Evolutionary conservation across 2,329 filamentous ascomycete species (phyloP).

Genomic region (Aspergillaceae sp.): DNA sequence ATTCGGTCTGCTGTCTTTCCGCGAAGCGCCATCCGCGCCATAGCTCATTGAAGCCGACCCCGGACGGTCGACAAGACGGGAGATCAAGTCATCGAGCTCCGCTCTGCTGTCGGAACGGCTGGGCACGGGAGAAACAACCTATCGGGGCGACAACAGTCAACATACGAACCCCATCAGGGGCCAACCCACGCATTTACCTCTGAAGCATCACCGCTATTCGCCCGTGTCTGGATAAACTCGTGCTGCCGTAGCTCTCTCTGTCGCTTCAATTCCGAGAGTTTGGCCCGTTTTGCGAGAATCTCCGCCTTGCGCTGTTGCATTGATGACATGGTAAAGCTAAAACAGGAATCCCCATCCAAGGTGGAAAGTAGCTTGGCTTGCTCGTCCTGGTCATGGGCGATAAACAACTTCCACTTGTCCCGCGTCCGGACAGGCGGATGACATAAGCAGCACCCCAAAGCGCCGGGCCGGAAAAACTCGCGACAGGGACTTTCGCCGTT

Average conservation of each 20-base stretch:
- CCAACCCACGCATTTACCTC: slow-evolving; percentile 50
- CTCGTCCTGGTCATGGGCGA: neutral
- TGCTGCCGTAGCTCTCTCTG: slow-evolving; percentile 77
- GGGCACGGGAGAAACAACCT: slow-evolving; percentile 63
- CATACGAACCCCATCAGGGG: slow-evolving; percentile 2
- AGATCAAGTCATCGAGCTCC: slow-evolving; percentile 76
- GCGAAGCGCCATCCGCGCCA: slow-evolving; percentile 36
- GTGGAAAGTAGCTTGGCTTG: neutral
- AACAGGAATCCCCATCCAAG: neutral
- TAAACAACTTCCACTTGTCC: slow-evolving; percentile 7
- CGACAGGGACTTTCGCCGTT: slow-evolving; percentile 29
- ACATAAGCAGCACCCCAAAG: slow-evolving; percentile 26
- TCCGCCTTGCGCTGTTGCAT: slow-evolving; percentile 78
- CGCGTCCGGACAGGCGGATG: slow-evolving; percentile 19
- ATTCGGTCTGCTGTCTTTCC: slow-evolving; percentile 64
- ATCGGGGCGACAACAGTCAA: slow-evolving; percentile 9
- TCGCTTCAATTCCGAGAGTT: slow-evolving; percentile 89
- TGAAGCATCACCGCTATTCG: slow-evolving; percentile 57
- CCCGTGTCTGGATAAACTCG: slow-evolving; percentile 62
- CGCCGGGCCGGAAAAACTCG: slow-evolving; percentile 36
- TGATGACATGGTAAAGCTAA: slow-evolving; percentile 19
- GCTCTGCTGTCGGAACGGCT: slow-evolving; percentile 58
- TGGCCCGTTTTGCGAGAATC: slow-evolving; percentile 92
- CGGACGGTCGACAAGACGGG: slow-evolving; percentile 69
- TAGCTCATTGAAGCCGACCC: slow-evolving; percentile 58